Evolutionary conservation across 345 rosid genomes (phyloP).

Genomic region (Brassica carinata): DNA sequence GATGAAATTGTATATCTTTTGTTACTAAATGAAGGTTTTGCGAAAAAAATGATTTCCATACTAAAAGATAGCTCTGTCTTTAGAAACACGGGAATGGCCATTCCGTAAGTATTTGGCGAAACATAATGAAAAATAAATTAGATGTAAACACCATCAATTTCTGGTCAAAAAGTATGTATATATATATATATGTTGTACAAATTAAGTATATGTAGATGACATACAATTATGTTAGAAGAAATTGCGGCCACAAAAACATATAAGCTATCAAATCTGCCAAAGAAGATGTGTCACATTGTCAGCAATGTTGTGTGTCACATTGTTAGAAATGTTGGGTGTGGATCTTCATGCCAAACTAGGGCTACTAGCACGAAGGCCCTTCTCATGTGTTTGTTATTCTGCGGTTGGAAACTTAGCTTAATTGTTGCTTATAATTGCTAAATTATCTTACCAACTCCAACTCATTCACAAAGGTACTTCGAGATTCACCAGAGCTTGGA

Average conservation of each 20-base stretch:
- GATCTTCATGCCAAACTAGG: constrained; percentile 57
- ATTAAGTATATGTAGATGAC: constrained; percentile 51
- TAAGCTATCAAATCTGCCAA: constrained; percentile 53
- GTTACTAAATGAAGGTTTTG: constrained; percentile 69
- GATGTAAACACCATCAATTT: constrained; percentile 42
- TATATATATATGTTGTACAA: too few relatives aligned
- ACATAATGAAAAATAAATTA: constrained; percentile 6
- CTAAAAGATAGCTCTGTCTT: constrained; percentile 37
- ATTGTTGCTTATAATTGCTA: constrained; percentile 82
- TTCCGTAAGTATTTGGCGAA: too few relatives aligned
- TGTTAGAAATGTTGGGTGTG: constrained; percentile 50
- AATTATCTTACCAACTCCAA: constrained; percentile 41
- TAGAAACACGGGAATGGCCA: not conserved
- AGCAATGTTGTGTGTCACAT: constrained; percentile 43
- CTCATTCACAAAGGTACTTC: constrained; percentile 67
- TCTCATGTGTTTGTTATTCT: constrained; percentile 71
- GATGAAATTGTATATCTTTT: constrained; percentile 78
- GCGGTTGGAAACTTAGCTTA: constrained; percentile 61
- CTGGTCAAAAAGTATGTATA: too few relatives aligned
- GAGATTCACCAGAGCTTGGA: constrained; percentile 89
- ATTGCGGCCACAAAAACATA: constrained; percentile 78
- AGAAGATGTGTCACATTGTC: constrained; percentile 70
- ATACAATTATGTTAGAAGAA: constrained; percentile 74
- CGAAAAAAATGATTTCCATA: constrained; percentile 43
- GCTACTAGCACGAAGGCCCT: not conserved